Evolutionary conservation across 805 yeast species (phyloP).

Genomic region (Candida berthetii): DNA sequence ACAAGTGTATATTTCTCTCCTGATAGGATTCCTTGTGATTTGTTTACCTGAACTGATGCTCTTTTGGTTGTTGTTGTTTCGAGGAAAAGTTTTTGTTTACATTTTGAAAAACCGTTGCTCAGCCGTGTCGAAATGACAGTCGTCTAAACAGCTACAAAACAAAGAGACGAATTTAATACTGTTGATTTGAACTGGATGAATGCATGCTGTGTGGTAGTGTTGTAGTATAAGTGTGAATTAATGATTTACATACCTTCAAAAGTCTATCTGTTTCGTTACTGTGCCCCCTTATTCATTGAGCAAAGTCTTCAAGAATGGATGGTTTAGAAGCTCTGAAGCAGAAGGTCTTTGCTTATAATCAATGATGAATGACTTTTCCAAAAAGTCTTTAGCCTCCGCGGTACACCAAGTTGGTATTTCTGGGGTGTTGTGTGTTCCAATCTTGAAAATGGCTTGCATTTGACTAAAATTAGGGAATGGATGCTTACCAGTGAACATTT

Average conservation of each 20-base stretch:
- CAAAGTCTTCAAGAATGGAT: conserved; percentile 41
- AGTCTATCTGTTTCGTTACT: too few species aligned
- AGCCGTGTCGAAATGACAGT: neutral
- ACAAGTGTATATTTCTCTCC: too few species aligned
- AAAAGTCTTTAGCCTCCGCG: conserved; percentile 59
- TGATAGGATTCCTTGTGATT: too few species aligned
- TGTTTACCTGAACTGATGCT: neutral
- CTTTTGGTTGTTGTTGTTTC: neutral
- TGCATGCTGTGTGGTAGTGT: too few species aligned
- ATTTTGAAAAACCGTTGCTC: neutral
- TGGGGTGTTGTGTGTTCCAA: conserved; percentile 83
- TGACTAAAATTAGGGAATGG: conserved; percentile 94
- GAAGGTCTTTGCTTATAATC: conserved; percentile 71
- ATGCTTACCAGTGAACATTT: conserved; percentile 93
- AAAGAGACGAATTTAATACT: too few species aligned
- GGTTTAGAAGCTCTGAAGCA: conserved; percentile 63
- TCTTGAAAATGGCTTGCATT: conserved; percentile 94
- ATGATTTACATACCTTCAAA: too few species aligned
- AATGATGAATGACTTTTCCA: conserved; percentile 61
- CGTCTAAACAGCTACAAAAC: too few species aligned
- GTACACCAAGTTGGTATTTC: conserved; percentile 72
- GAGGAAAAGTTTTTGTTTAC: neutral
- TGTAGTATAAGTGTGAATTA: neutral
- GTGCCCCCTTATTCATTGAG: conserved; percentile 4
- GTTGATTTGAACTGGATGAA: too few species aligned